Evolutionary conservation across 2,329 filamentous ascomycete species (phyloP).

Genomic region (Huntiella bhutanensis): DNA sequence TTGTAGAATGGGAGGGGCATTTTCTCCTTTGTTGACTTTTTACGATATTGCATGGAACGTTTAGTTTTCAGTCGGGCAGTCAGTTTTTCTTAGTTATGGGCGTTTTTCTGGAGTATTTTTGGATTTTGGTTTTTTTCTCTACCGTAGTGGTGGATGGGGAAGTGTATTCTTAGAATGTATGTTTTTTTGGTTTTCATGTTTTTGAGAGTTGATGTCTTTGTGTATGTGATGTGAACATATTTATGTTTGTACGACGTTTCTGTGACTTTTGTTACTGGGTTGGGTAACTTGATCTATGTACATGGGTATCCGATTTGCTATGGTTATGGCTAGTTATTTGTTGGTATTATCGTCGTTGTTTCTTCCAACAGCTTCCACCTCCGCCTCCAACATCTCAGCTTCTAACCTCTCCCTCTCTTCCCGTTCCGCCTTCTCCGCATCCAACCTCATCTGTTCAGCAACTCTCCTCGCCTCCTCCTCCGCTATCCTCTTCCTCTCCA

Average conservation of each 20-base stretch:
- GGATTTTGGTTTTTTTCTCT: conserved; percentile 2
- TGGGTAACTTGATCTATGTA: too few relatives aligned
- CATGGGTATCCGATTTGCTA: too few relatives aligned
- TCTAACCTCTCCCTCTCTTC: background rate
- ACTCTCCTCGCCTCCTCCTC: too few relatives aligned
- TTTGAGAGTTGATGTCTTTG: conserved; percentile 1
- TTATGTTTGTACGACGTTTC: background rate
- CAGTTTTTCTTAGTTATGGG: background rate
- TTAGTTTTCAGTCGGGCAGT: background rate
- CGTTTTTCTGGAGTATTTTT: conserved; percentile 3
- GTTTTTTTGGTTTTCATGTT: background rate
- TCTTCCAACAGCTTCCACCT: background rate
- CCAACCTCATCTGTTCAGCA: background rate
- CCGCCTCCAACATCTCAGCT: background rate
- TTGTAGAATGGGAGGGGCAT: too few relatives aligned
- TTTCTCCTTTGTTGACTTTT: background rate
- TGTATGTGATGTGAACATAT: background rate
- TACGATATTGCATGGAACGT: background rate
- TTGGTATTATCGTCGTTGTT: too few relatives aligned
- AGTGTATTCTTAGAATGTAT: too few relatives aligned
- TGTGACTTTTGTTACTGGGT: too few relatives aligned
- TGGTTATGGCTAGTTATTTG: too few relatives aligned
- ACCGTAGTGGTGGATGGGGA: background rate
- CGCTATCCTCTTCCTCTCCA: background rate
- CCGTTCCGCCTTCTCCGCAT: background rate